Evolutionary conservation across 2,329 filamentous ascomycete species (phyloP).

Genomic region (Phialocephala subalpina): DNA sequence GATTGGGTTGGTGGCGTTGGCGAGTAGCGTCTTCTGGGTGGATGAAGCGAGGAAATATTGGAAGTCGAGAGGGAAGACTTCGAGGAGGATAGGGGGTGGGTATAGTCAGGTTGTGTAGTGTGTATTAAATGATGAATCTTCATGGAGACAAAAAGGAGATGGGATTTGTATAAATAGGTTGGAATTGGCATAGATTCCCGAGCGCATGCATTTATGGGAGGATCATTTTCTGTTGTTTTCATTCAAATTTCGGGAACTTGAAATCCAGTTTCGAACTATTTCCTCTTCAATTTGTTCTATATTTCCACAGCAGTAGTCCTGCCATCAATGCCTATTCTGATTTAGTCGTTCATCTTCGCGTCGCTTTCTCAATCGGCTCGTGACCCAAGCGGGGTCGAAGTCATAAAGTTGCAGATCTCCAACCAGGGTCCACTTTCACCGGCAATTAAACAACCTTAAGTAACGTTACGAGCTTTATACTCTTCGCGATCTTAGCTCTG

Average conservation of each 20-base stretch:
- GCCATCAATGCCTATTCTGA: not conserved
- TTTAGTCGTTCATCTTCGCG: not conserved
- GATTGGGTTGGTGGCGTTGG: slow-evolving; percentile 73
- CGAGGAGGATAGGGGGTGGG: slow-evolving; percentile 60
- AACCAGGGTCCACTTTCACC: slow-evolving; percentile 3
- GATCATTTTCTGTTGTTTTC: not conserved
- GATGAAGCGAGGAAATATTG: slow-evolving; percentile 90
- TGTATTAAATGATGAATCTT: not conserved
- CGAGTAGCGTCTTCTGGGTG: slow-evolving; percentile 93
- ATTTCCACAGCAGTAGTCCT: slow-evolving; percentile 1
- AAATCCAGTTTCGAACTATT: no score
- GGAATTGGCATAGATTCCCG: slow-evolving; percentile 9
- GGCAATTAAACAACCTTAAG: slow-evolving; percentile 1
- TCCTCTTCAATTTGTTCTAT: not conserved
- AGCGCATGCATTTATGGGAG: not conserved
- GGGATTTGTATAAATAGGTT: not conserved
- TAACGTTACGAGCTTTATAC: not conserved
- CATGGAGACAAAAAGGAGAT: slow-evolving; percentile 4
- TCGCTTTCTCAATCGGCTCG: not conserved
- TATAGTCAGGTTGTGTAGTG: slow-evolving; percentile 71
- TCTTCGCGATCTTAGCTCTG: not conserved
- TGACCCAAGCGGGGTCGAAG: slow-evolving; percentile 5
- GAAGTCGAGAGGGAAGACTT: slow-evolving; percentile 57
- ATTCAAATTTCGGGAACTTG: no score
- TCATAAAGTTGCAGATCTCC: slow-evolving; percentile 2